Percentiles rank a stretch among this genome's conserved stretches.
Conservation (phyloP, 805 yeast genomes). For the Wickerhamiella bombiphila region DNA sequence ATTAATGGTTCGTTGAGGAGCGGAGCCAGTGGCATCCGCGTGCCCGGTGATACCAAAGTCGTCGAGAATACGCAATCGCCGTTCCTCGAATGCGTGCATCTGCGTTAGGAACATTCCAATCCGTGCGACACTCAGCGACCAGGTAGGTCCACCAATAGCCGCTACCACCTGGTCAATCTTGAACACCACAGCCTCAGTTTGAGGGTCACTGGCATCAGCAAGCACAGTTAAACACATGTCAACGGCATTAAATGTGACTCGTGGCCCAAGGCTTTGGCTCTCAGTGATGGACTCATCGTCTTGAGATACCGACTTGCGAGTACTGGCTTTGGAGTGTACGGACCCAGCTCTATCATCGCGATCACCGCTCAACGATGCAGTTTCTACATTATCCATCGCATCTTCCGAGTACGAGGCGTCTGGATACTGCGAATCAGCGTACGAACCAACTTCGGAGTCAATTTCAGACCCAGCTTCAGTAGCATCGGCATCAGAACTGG, state of each 20-base stretch:
- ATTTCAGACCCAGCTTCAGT: not conserved
- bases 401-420: not conserved
- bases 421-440: not conserved
- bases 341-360: not conserved
- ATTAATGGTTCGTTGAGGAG: slow-evolving; percentile 42
- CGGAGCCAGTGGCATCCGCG: slow-evolving; percentile 56
- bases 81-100: slow-evolving; percentile 53
- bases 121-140: slow-evolving; percentile 54
- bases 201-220: slow-evolving; percentile 55
- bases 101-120: slow-evolving; percentile 74
- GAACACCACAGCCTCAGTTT: slow-evolving; percentile 82
- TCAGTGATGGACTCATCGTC: too few relatives aligned
- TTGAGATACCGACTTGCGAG: not conserved
- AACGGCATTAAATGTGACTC: slow-evolving; percentile 39
- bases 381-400: too few relatives aligned
- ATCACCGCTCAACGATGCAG: not conserved
- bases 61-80: slow-evolving; percentile 61
- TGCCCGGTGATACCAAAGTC: slow-evolving; percentile 73
- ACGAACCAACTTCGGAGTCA: not conserved
- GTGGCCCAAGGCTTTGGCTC: too few relatives aligned
- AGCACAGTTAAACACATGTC: slow-evolving; percentile 65
- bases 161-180: slow-evolving; percentile 65
- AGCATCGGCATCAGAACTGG: slow-evolving; percentile 2
- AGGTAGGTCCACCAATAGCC: slow-evolving; percentile 52
- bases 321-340: not conserved